These are phyloP conservation scores for Fomitopsis pulvina DNA, from an alignment of 768 basidiomycete genomes.

Conservation along the genomic window DNA sequence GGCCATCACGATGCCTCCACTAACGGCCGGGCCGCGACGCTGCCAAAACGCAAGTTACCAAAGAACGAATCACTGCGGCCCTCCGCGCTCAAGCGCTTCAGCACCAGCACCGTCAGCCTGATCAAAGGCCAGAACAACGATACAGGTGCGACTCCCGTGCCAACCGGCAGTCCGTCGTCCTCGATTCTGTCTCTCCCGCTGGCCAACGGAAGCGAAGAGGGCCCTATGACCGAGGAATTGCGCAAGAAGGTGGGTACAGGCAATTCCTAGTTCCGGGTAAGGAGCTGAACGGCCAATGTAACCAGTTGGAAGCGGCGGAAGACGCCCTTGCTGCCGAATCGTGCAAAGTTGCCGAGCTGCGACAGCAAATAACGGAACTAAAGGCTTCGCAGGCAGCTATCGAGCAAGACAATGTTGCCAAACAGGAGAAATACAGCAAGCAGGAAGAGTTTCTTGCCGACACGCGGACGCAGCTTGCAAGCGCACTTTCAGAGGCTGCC, in stretches of 20 bases:
- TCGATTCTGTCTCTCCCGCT: background rate
- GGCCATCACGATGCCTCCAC: background rate
- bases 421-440: background rate
- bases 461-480: too few species aligned
- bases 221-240: background rate
- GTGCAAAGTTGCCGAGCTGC: too few species aligned
- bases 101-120: background rate
- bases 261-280: background rate
- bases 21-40: background rate
- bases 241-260: background rate
- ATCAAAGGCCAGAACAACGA: background rate
- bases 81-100: background rate
- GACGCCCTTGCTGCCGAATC: background rate
- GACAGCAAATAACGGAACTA: too few species aligned
- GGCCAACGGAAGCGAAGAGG: background rate
- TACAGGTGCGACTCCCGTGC: background rate
- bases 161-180: background rate
- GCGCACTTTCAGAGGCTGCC: too few species aligned
- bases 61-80: background rate
- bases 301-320: background rate
- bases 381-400: too few species aligned
- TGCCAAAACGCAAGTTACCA: background rate
- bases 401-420: background rate
- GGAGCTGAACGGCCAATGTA: background rate
- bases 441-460: slow-evolving; percentile 1